A percentile compares a stretch with the other conserved stretches of the same genome.
Evolutionary conservation across 257 asterid genomes (phyloP).

Genomic region (Solanum bulbocastanum): DNA sequence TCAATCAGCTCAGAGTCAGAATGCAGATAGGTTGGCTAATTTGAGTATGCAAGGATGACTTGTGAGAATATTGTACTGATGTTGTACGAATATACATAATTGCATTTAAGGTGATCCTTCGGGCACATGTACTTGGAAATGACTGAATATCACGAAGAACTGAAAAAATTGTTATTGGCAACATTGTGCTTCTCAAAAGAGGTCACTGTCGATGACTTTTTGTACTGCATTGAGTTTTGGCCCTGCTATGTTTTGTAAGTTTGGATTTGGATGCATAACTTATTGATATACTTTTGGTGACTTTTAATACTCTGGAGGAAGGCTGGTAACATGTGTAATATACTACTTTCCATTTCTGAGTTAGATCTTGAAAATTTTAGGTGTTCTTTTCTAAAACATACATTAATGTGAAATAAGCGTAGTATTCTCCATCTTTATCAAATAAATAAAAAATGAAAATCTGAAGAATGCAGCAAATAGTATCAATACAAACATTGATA

Average conservation of each 20-base stretch:
- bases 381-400: not conserved
- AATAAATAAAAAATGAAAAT: not conserved
- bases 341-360: not conserved
- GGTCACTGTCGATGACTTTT: not conserved
- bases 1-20: conserved; percentile 6
- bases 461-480: not conserved
- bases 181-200: not conserved
- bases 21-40: conserved; percentile 7
- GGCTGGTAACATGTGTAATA: not conserved
- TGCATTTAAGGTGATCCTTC: not conserved
- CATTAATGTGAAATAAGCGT: not conserved
- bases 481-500: not conserved
- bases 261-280: not conserved
- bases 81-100: not conserved
- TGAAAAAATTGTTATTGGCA: not conserved
- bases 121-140: not conserved
- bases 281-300: not conserved
- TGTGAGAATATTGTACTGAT: not conserved
- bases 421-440: not conserved
- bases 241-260: not conserved
- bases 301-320: not conserved
- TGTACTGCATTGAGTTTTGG: not conserved
- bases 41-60: not conserved
- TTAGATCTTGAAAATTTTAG: not conserved
- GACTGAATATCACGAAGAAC: not conserved